Base-by-base conservation (phyloP, 768 basidiomycete genomes). In the Psilocybe azurescens region DNA sequence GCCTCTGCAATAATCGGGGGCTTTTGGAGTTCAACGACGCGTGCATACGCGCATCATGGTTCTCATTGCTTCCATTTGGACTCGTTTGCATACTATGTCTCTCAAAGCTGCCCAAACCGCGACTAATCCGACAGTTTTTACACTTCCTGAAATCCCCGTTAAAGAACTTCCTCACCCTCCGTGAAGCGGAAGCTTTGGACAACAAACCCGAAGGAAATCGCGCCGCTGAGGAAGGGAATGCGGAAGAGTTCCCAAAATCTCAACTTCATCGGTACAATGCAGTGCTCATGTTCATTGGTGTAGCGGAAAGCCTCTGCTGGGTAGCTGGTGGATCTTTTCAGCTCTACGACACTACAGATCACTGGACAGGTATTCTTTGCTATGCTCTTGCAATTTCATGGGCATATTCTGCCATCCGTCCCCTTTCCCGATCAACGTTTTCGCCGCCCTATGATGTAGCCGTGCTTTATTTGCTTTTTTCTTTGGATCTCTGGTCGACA, bases 361-460 rank as follows among this genome's bases (percentile, higher is more conserved):
- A 66, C 2, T 80, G 81, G 77, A 63, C 54, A 5, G 78, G 73
- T n/a, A 60, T 80, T 3, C 77, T 76, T 5, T 75, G 80, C 0
- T 74, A 89, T 53, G 67, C 88, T 30, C 67, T 84, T 20, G 85
- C 86, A 0, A 62, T 75, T 0, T 76, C 85, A 3, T 94, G 93
- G 93, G 70, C 89, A 36, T 93, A 91, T 66, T 85, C 88, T 0
- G 74, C 83, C n/a, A 65, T 81, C 29, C 84, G 86, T 44, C 84
- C 89, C 0, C 73, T 88, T 10, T 67, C 80, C 32, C 76, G 77
- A 41, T 86, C 88, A 0, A 76, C 78, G 3, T 72, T 81, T 0
- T 92, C 89, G 0, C 80, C 83, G 1, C 89, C 89, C 10, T 83
- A 74, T 64, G 90, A 90, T 65, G 73, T 93, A 10, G 84, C 92